Percentiles rank a stretch among this genome's conserved stretches.
Conservation (phyloP, 2,329 filamentous ascomycete genomes). For the Diaporthe citriasiana region DNA sequence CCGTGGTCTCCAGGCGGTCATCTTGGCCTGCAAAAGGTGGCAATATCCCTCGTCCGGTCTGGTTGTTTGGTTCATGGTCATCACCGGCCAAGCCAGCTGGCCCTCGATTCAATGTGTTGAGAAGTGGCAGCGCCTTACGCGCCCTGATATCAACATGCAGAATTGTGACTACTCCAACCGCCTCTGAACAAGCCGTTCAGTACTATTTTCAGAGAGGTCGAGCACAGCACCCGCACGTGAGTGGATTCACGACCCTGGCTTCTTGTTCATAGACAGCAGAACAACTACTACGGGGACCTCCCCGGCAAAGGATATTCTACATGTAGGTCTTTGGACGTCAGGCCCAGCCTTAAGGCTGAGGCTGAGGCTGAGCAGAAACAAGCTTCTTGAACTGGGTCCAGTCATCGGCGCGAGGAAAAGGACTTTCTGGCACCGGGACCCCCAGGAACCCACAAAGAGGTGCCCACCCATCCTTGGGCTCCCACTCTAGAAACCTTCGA, state of each 20-base stretch:
- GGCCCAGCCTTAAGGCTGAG: neutral
- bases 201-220: neutral
- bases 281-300: neutral
- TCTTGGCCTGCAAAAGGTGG: neutral
- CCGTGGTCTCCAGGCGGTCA: neutral
- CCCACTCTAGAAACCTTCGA: constrained; percentile 48
- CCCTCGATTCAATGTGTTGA: neutral
- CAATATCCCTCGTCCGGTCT: neutral
- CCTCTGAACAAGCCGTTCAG: neutral
- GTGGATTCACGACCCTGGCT: constrained; percentile 1
- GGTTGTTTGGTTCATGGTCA: neutral
- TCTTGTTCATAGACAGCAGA: neutral
- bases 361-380: constrained; percentile 36
- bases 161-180: neutral
- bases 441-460: constrained; percentile 50
- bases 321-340: neutral
- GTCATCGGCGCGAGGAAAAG: constrained; percentile 50
- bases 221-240: neutral
- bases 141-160: neutral
- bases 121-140: neutral
- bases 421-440: constrained; percentile 43
- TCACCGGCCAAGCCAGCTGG: neutral
- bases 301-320: neutral
- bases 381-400: constrained; percentile 50
- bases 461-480: constrained; percentile 48